A percentile compares a stretch with the other conserved stretches of the same genome.
Evolutionary conservation across 78 protist species (phyloP).

Genomic region (Goniomonas avonlea): DNA sequence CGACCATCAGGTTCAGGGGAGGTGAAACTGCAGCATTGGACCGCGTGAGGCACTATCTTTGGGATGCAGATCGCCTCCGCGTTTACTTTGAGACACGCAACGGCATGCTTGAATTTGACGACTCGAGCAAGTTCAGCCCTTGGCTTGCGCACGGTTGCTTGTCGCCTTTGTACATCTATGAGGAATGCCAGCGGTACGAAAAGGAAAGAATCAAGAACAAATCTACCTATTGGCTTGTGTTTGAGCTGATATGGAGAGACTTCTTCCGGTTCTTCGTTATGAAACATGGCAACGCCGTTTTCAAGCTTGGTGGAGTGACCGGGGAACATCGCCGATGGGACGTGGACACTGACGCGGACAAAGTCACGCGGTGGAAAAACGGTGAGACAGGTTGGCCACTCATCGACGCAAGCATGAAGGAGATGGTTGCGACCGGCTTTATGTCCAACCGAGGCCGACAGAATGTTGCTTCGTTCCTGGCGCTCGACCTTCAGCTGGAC

Average conservation of each 20-base stretch:
- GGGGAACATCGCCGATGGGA: background rate
- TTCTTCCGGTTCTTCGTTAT: conserved; percentile 32
- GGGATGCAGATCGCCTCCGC: conserved; percentile 17
- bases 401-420: conserved; percentile 58
- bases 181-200: conserved; percentile 38
- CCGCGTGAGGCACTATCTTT: conserved; percentile 9
- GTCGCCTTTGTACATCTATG: conserved; percentile 18
- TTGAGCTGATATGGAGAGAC: conserved; percentile 53
- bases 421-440: conserved; percentile 46
- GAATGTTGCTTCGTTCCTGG: conserved; percentile 48
- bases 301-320: background rate
- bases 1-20: conserved; percentile 3
- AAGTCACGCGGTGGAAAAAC: conserved; percentile 24
- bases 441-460: conserved; percentile 55
- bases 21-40: conserved; percentile 43
- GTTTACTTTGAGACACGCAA: conserved; percentile 48
- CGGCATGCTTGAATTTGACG: conserved; percentile 49
- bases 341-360: background rate
- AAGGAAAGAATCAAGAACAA: conserved; percentile 29
- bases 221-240: conserved; percentile 58
- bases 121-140: conserved; percentile 46
- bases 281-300: conserved; percentile 32
- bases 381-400: conserved; percentile 48
- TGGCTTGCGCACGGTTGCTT: conserved; percentile 61
- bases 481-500: conserved; percentile 35